Conservation (phyloP, 495 filamentous ascomycete species). For the Extremus antarcticus region DNA sequence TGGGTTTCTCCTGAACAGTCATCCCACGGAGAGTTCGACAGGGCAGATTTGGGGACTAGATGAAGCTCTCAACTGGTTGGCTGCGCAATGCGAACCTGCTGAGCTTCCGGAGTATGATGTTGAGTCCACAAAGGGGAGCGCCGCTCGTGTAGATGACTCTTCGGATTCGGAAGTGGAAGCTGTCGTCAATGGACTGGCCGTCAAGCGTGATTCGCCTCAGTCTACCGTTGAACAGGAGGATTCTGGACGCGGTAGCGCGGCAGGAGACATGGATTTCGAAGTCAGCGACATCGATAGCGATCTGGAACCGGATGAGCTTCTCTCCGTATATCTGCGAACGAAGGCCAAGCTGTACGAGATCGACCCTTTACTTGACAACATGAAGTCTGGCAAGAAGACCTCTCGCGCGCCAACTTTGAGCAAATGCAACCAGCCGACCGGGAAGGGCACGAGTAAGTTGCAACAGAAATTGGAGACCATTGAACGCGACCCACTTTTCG, state of each 20-base stretch:
- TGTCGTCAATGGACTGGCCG: neutral
- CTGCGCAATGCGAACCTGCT: conserved; percentile 52
- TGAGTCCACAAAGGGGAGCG: conserved; percentile 23
- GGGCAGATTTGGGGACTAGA: conserved; percentile 64
- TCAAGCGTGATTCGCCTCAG: neutral
- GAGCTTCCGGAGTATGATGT: conserved; percentile 64
- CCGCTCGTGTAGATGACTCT: conserved; percentile 17
- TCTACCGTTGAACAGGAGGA: neutral
- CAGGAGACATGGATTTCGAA: neutral
- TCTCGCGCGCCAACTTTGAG: too few relatives aligned
- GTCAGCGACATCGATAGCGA: conserved; percentile 44
- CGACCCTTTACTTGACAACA: conserved; percentile 41
- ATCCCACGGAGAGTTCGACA: conserved; percentile 38
- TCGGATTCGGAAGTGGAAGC: neutral
- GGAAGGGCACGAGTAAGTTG: conserved; percentile 35
- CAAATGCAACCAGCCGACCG: too few relatives aligned
- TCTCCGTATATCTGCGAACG: conserved; percentile 61
- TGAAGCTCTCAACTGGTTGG: conserved; percentile 79
- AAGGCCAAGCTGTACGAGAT: conserved; percentile 63
- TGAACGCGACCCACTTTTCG: conserved; percentile 77
- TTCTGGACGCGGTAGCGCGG: neutral
- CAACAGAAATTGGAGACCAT: conserved; percentile 63
- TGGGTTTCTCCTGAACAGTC: conserved; percentile 44
- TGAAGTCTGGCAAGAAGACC: conserved; percentile 15
- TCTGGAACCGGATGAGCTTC: conserved; percentile 59